These are phyloP conservation scores for Suhomyces sp. DNA, from an alignment of 805 yeast species.

Conservation along the genomic window DNA sequence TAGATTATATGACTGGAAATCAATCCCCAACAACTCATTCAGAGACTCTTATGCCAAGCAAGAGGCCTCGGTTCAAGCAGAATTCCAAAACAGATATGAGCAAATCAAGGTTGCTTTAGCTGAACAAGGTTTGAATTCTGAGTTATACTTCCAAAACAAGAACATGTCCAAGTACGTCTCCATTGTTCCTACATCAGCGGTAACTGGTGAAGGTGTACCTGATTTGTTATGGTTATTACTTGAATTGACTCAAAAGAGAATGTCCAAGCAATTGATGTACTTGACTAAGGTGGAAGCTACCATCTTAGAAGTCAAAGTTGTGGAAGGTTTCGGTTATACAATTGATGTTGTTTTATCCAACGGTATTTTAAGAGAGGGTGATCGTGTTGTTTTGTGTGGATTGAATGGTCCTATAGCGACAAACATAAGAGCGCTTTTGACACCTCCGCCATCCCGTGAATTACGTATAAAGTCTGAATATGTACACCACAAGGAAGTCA, in stretches of 20 bases:
- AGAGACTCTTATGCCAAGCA: constrained; percentile 89
- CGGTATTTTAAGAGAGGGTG: constrained; percentile 94
- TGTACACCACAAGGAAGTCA: constrained; percentile 94
- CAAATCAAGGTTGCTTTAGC: constrained; percentile 87
- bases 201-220: constrained; percentile 99
- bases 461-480: constrained; percentile 95
- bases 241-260: constrained; percentile 96
- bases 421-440: constrained; percentile 88
- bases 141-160: constrained; percentile 91
- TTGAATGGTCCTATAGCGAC: constrained; percentile 98
- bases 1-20: constrained; percentile 93
- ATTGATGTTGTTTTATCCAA: constrained; percentile 97
- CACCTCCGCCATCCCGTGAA: constrained; percentile 97
- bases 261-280: constrained; percentile 98
- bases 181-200: constrained; percentile 97
- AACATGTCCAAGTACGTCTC: constrained; percentile 92
- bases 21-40: constrained; percentile 89
- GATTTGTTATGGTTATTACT: constrained; percentile 93
- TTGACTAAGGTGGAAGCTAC: constrained; percentile 93
- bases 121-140: constrained; percentile 98
- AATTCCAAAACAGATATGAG: constrained; percentile 83
- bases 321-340: constrained; percentile 98
- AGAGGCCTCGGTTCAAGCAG: constrained; percentile 80
- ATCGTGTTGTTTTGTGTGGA: constrained; percentile 93
- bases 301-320: constrained; percentile 92